Conservation (phyloP, 2,329 filamentous ascomycete species). For the Whalleya microplaca region DNA sequence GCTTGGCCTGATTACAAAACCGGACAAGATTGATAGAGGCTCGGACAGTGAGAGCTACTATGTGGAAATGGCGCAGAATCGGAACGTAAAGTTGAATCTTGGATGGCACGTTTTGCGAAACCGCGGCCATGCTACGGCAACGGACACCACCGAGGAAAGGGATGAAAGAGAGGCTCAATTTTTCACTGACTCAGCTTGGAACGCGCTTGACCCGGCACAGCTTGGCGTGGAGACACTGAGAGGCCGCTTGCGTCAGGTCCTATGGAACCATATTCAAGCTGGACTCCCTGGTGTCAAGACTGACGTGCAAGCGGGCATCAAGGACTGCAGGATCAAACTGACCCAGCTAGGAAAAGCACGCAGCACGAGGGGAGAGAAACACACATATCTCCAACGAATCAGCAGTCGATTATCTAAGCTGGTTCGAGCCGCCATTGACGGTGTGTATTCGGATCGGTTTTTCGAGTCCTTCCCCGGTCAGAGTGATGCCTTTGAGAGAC, state of each 20-base stretch:
- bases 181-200: conserved; percentile 36
- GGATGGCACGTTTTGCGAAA: conserved; percentile 47
- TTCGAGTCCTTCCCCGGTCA: conserved; percentile 40
- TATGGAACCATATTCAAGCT: conserved; percentile 40
- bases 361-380: conserved; percentile 45
- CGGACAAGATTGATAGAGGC: conserved; percentile 38
- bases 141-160: conserved; percentile 34
- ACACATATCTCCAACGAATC: conserved; percentile 45
- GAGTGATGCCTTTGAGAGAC: conserved; percentile 30
- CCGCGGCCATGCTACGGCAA: conserved; percentile 36
- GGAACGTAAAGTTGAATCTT: conserved; percentile 38
- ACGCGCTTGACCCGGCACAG: conserved; percentile 22
- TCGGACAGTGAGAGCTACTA: conserved; percentile 36
- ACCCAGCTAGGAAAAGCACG: conserved; percentile 47
- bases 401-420: conserved; percentile 43
- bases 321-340: conserved; percentile 38
- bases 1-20: conserved; percentile 54
- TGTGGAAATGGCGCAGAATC: conserved; percentile 35
- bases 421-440: conserved; percentile 45
- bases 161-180: conserved; percentile 40
- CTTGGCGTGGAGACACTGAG: conserved; percentile 46
- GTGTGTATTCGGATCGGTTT: conserved; percentile 48
- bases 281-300: conserved; percentile 38
- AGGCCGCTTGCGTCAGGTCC: conserved; percentile 44
- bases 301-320: conserved; percentile 38